phyloP scores from a whole-genome alignment of 2,329 filamentous ascomycete genomes.

The Emergomyces orientalis region DNA sequence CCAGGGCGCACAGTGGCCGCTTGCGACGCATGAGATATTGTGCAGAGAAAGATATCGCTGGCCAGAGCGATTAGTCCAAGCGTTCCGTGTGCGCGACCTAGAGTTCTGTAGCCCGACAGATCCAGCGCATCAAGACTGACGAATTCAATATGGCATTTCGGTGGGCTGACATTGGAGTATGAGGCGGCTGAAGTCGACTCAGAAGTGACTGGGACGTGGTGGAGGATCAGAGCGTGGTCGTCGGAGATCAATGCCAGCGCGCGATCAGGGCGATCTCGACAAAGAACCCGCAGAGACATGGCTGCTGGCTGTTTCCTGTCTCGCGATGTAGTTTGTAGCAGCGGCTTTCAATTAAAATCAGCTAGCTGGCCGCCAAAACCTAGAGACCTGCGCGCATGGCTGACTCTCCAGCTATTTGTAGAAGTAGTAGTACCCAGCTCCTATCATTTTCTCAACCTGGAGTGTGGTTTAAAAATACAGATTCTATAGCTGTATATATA shows the following conservation, averaged over 20 bases:
- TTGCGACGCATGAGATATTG: slow-evolving; percentile 68
- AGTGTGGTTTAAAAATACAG: background rate
- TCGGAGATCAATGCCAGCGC: slow-evolving; percentile 77
- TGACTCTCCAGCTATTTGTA: background rate
- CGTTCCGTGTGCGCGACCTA: slow-evolving; percentile 76
- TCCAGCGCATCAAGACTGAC: slow-evolving; percentile 54
- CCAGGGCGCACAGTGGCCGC: slow-evolving; percentile 77
- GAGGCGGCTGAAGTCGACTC: slow-evolving; percentile 44
- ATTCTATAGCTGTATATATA: background rate
- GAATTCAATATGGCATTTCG: slow-evolving; percentile 83
- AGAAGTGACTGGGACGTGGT: slow-evolving; percentile 59
- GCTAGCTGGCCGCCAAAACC: background rate
- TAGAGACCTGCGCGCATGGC: background rate
- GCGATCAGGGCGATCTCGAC: slow-evolving; percentile 78
- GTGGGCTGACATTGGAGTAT: slow-evolving; percentile 31
- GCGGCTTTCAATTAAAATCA: background rate
- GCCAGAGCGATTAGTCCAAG: slow-evolving; percentile 77
- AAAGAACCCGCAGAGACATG: slow-evolving; percentile 65
- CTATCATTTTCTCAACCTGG: background rate
- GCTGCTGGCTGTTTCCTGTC: background rate
- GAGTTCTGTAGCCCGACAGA: slow-evolving; percentile 63
- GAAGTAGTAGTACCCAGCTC: background rate
- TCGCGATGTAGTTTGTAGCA: background rate
- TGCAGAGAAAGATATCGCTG: slow-evolving; percentile 79
- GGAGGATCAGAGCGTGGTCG: slow-evolving; percentile 73